Base-by-base conservation (phyloP, 495 filamentous ascomycete species). In the Penicillium cinerascens region DNA sequence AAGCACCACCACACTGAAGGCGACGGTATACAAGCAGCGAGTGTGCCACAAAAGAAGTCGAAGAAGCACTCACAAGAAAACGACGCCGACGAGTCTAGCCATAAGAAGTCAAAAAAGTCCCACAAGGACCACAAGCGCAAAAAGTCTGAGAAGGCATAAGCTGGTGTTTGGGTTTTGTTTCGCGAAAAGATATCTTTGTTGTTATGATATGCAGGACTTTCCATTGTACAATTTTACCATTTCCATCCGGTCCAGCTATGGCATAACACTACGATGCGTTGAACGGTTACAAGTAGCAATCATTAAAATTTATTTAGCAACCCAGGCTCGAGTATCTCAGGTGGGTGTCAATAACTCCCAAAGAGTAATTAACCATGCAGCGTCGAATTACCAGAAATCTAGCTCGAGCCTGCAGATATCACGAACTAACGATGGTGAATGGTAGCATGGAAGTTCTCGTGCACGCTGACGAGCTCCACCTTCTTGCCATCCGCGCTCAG, bases 111-210 rank as follows among this genome's bases (percentile, higher is more conserved):
- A 6, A 74, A 75, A 56, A 74, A 73, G 55, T 72, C 70, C 4
- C 59, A 66, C 54, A 75, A 71, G 57, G 63, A 67, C 29, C 63
- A 63, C 41, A 75, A 75, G 68, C 63, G 65, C 44, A 75, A 71
- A 63, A 77, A 72, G 58, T 55, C 73, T 16, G 60, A 64, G 15
- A 75, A 74, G 60, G 61, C 64, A 54, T 68, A 49, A 65, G 52
- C 43, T 54, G 61, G 64, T 40, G 59, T 60, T 58, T 20, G 11
- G 47, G 47, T 49, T 56, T 51, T 49, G 7, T 56, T 53, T 53
- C 51, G 48, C 44, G 47, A 56, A 56, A 59, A 47, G 57, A 53
- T 61, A 58, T 63, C 50, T 66, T 61, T 58, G 44, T 35, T 60
- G 52, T 45, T 35, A 58, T 42, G 59, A 55, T 43, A 40, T 49